Evolutionary conservation across 2,329 filamentous ascomycete genomes (phyloP).

Genomic region (Periconia macrospinosa): DNA sequence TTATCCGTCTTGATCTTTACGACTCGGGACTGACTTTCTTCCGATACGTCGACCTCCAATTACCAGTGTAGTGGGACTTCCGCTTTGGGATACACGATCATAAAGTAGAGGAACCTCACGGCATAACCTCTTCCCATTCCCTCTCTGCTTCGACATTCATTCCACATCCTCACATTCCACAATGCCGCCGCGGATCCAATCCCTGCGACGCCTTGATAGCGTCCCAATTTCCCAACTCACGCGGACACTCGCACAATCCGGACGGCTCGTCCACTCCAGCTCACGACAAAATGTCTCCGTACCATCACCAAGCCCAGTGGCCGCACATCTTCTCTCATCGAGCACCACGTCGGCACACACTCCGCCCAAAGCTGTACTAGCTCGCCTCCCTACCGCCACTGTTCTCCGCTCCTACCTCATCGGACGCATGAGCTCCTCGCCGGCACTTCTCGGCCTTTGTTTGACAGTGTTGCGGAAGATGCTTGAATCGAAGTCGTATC

Average conservation of each 20-base stretch:
- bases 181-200: constrained; percentile 26
- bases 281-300: constrained; percentile 33
- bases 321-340: constrained; percentile 21
- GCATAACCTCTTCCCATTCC: not conserved
- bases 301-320: constrained; percentile 19
- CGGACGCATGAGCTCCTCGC: constrained; percentile 71
- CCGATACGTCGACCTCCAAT: too few species aligned
- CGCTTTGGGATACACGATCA: not conserved
- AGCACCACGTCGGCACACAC: constrained; percentile 6
- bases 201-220: constrained; percentile 24
- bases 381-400: constrained; percentile 66
- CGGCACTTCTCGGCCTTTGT: constrained; percentile 68
- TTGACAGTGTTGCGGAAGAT: constrained; percentile 68
- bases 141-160: not conserved
- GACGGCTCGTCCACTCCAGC: constrained; percentile 35
- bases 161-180: not conserved
- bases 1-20: not conserved
- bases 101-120: not conserved
- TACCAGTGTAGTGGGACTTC: not conserved
- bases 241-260: constrained; percentile 20
- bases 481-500: constrained; percentile 66
- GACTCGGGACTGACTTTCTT: not conserved
- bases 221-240: constrained; percentile 21
- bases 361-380: constrained; percentile 49
- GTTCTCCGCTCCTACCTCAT: constrained; percentile 71